Conservation (phyloP, 2,329 filamentous ascomycete genomes). For the Xylariaceae sp. region DNA sequence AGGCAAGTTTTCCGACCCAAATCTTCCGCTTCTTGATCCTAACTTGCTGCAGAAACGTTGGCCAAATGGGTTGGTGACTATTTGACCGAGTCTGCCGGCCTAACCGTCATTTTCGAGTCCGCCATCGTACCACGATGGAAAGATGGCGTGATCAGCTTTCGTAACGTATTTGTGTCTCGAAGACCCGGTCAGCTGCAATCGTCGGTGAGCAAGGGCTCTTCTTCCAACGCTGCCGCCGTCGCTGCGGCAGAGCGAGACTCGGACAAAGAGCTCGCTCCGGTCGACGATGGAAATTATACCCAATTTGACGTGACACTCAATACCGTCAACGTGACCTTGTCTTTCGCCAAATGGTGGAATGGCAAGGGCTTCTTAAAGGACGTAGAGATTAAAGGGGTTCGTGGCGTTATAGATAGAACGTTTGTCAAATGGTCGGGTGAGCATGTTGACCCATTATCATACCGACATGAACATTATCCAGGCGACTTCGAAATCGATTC, state of each 20-base stretch:
- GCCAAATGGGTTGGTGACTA: slow-evolving; percentile 95
- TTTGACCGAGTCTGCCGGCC: slow-evolving; percentile 85
- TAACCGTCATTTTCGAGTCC: slow-evolving; percentile 94
- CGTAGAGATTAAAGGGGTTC: slow-evolving; percentile 89
- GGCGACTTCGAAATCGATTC: slow-evolving; percentile 97
- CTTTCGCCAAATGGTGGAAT: slow-evolving; percentile 99
- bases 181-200: slow-evolving; percentile 78
- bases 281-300: slow-evolving; percentile 92
- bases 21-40: slow-evolving; percentile 9
- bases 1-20: slow-evolving; percentile 48
- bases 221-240: slow-evolving; percentile 76
- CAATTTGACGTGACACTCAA: slow-evolving; percentile 96
- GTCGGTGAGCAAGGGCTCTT: slow-evolving; percentile 89
- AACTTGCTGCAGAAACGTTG: slow-evolving; percentile 66
- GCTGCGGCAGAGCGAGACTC: slow-evolving; percentile 69
- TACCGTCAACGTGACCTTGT: slow-evolving; percentile 92
- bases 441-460: slow-evolving; percentile 76
- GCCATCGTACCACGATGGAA: slow-evolving; percentile 96
- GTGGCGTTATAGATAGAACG: slow-evolving; percentile 88
- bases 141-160: slow-evolving; percentile 92
- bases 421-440: slow-evolving; percentile 70
- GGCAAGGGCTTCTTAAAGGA: slow-evolving; percentile 88
- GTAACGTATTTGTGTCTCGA: slow-evolving; percentile 92
- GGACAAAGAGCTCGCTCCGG: slow-evolving; percentile 42
- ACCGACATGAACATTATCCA: slow-evolving; percentile 80